phyloP scores from a whole-genome alignment of 2,329 filamentous ascomycete species.

The Xylariaceae sp. region DNA sequence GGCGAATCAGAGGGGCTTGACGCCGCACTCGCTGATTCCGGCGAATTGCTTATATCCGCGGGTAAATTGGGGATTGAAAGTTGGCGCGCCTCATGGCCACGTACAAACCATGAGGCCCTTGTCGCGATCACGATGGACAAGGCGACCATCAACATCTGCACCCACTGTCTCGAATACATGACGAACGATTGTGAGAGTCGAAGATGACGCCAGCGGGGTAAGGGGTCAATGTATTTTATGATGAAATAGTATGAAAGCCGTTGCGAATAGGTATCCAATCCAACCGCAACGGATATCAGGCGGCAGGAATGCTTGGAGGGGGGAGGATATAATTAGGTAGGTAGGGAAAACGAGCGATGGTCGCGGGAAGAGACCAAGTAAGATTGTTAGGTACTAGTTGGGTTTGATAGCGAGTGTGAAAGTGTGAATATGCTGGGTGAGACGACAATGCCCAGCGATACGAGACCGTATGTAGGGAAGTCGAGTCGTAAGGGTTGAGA shows the following conservation, averaged over 20 bases:
- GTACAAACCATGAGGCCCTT: conserved; percentile 37
- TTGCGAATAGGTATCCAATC: background rate
- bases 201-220: background rate
- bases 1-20: conserved; percentile 9
- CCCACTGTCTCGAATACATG: conserved; percentile 44
- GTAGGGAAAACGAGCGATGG: background rate
- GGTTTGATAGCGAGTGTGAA: background rate
- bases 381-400: background rate
- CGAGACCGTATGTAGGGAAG: background rate
- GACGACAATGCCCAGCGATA: background rate
- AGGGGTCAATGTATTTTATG: background rate
- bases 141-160: conserved; percentile 45
- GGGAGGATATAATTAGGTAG: background rate
- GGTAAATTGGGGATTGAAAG: conserved; percentile 19
- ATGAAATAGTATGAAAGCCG: background rate
- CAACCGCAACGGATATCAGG: background rate
- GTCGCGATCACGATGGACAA: conserved; percentile 43
- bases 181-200: conserved; percentile 14
- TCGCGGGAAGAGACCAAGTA: background rate
- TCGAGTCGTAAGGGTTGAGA: background rate
- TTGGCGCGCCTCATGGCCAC: conserved; percentile 24
- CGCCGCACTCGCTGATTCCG: conserved; percentile 13
- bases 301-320: conserved; percentile 1
- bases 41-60: conserved; percentile 9
- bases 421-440: background rate